Conservation (phyloP, 176 grass and related monocot species). For the Stipa capillata region DNA sequence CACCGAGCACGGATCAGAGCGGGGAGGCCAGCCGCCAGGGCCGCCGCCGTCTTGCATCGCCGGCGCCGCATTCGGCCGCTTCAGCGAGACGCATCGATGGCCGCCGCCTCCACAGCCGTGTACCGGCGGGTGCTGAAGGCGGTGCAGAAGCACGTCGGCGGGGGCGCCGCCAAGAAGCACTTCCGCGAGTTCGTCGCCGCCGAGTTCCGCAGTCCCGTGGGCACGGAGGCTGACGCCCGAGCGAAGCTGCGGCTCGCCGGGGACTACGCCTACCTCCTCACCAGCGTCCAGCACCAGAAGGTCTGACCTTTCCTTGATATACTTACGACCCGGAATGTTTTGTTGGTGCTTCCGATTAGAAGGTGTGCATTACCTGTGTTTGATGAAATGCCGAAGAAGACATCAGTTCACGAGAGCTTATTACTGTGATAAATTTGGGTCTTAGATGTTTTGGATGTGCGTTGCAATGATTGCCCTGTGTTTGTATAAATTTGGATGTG, state of each 20-base stretch:
- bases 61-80: neutral
- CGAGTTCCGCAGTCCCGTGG: slow-evolving; percentile 41
- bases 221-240: slow-evolving; percentile 24
- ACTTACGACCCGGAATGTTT: no score
- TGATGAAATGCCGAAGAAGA: neutral
- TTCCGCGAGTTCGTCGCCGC: slow-evolving; percentile 49
- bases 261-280: slow-evolving; percentile 55
- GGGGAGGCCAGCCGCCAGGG: neutral
- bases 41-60: neutral
- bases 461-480: neutral
- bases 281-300: slow-evolving; percentile 65
- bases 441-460: neutral
- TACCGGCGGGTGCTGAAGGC: slow-evolving; percentile 57
- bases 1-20: neutral
- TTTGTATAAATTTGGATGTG: neutral
- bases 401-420: neutral
- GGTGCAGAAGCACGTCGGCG: slow-evolving; percentile 48
- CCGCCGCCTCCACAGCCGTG: slow-evolving; percentile 2
- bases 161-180: slow-evolving; percentile 30
- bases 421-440: neutral
- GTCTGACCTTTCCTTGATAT: neutral
- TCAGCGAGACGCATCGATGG: slow-evolving; percentile 6
- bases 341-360: neutral
- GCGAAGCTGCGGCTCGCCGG: slow-evolving; percentile 42
- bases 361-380: neutral